Evolutionary conservation across 2,329 filamentous ascomycete species (phyloP), one percentile per base, ranked within the genome.

Genomic region (Cercospora canescens): DNA sequence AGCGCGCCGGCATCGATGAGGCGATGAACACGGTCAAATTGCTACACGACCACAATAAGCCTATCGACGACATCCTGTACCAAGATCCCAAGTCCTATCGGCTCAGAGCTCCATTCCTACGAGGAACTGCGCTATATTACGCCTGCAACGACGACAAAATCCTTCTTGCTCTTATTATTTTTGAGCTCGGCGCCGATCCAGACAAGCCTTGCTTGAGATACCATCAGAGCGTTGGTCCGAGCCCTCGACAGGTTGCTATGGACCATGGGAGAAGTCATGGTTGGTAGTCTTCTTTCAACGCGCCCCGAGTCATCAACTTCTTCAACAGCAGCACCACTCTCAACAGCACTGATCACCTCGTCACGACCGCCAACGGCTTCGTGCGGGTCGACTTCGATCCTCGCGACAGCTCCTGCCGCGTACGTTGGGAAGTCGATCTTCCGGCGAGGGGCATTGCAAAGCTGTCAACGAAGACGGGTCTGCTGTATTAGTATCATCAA

Each of bases 181-280:
- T 64, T n/a, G 52, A 64, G 45, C 62, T 64, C 30, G 62, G 62
- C 30, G 62, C 62, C 34, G 62, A 64, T 39, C 62, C 62, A 50
- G 62, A 64, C 37, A 64, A 64, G 54, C 18, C 55, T 8, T 64
- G 62, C 55, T 6, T 58, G 14, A 59, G 34, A 30, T 64, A 50
- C 34, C 35, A 35, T 59, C 5, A 64, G 54, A 52, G 1, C 48
- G 62, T 64, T 35, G 62, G 62, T 21, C 62, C 62, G 45, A 64
- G 34, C 34, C 62, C 62, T 64, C 62, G 62, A 3, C 28, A 64
- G 39, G 62, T 59, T 24, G 62, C 62, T 50, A 14, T 35, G 16
- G 26, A 59, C 7, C 24, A 58, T 16, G 62, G 62, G 5, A n/a
- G n/a, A n/a, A n/a, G n/a, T n/a, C n/a, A n/a, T n/a, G n/a, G n/a